Evolutionary conservation across 148 eudicot genomes (phyloP).

Genomic region (Persicaria tinctoria): DNA sequence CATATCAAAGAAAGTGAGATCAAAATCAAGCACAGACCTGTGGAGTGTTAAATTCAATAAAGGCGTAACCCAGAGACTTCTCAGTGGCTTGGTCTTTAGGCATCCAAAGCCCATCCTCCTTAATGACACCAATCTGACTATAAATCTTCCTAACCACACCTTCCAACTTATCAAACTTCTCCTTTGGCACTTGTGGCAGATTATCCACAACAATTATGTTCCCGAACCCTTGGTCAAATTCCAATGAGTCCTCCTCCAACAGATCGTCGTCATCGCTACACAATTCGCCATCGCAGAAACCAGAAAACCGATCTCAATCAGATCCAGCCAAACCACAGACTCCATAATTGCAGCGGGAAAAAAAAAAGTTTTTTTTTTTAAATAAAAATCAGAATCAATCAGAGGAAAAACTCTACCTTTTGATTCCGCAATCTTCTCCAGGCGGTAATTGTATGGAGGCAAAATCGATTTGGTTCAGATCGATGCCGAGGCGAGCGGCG

Average conservation of each 20-base stretch:
- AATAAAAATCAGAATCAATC: not conserved
- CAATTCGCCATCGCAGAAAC: not conserved
- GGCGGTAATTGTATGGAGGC: slow-evolving; percentile 46
- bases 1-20: no score
- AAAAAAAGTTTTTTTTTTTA: not conserved
- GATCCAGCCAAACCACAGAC: not conserved
- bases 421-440: slow-evolving; percentile 56
- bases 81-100: slow-evolving; percentile 49
- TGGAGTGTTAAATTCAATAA: slow-evolving; percentile 79
- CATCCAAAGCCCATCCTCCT: slow-evolving; percentile 84
- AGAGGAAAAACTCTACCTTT: slow-evolving; percentile 28
- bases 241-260: slow-evolving; percentile 42
- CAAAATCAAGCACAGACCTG: slow-evolving; percentile 36
- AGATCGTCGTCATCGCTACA: slow-evolving; percentile 59
- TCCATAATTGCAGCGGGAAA: not conserved
- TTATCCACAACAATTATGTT: slow-evolving; percentile 76
- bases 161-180: slow-evolving; percentile 78
- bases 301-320: not conserved
- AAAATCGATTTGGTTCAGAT: slow-evolving; percentile 32
- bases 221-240: slow-evolving; percentile 54
- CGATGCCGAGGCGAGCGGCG: slow-evolving; percentile 39
- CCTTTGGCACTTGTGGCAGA: slow-evolving; percentile 67
- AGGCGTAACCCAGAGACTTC: slow-evolving; percentile 72
- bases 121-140: slow-evolving; percentile 62
- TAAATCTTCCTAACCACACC: slow-evolving; percentile 69